A percentile compares a stretch with the other conserved stretches of the same genome.
These are phyloP conservation scores for Lasiodiplodia sp. DNA, from an alignment of 2,329 filamentous ascomycete genomes.

Conservation along the genomic window DNA sequence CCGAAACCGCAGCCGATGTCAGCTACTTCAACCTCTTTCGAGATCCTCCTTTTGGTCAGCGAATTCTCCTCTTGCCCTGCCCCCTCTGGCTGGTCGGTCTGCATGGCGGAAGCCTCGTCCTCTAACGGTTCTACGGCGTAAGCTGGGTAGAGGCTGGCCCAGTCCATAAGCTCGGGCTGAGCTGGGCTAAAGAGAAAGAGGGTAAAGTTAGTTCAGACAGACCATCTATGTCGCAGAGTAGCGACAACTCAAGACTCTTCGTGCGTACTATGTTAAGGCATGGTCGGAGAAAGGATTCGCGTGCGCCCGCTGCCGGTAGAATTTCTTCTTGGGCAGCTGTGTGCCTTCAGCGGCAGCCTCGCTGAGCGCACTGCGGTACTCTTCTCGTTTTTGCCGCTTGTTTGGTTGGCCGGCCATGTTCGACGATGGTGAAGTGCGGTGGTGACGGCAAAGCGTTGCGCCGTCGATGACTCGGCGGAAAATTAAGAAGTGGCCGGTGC, in stretches of 20 bases:
- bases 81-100: slow-evolving; percentile 32
- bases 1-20: slow-evolving; percentile 98
- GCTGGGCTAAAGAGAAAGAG: slow-evolving; percentile 66
- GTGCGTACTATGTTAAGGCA: slow-evolving; percentile 77
- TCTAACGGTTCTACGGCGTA: slow-evolving; percentile 57
- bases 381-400: slow-evolving; percentile 55
- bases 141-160: slow-evolving; percentile 82
- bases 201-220: background rate
- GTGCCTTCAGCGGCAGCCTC: slow-evolving; percentile 64
- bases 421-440: slow-evolving; percentile 10
- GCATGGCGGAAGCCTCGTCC: slow-evolving; percentile 9
- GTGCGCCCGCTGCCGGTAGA: slow-evolving; percentile 94
- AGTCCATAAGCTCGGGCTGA: slow-evolving; percentile 86
- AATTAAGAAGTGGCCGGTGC: slow-evolving; percentile 20
- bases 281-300: slow-evolving; percentile 99
- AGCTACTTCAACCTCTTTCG: slow-evolving; percentile 83
- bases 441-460: slow-evolving; percentile 24
- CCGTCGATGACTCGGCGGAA: slow-evolving; percentile 22
- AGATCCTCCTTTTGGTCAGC: slow-evolving; percentile 45
- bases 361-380: slow-evolving; percentile 49
- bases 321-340: slow-evolving; percentile 88
- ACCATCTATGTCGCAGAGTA: background rate
- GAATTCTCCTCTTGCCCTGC: slow-evolving; percentile 37
- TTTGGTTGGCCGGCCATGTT: slow-evolving; percentile 46
- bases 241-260: background rate